phyloP scores from a whole-genome alignment of 179 eudicot genomes.

The Spinacia oleracea region DNA sequence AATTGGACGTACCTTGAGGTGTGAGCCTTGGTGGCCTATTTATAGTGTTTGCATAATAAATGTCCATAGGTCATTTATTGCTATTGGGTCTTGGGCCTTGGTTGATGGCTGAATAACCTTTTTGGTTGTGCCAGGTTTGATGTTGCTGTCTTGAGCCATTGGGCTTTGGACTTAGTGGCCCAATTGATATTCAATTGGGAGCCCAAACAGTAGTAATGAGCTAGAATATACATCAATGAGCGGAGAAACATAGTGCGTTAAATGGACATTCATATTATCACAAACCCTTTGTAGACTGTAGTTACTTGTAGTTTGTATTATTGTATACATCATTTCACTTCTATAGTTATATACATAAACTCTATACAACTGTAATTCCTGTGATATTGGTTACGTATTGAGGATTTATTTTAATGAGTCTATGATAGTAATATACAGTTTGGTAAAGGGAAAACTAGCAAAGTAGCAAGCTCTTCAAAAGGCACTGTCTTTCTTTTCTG shows the following conservation, averaged over 20 bases:
- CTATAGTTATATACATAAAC: background rate
- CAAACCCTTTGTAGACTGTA: slow-evolving; percentile 7
- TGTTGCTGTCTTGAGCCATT: too few relatives aligned
- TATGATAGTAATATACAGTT: slow-evolving; percentile 23
- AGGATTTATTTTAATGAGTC: slow-evolving; percentile 10
- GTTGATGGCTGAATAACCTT: too few relatives aligned
- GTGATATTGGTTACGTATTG: slow-evolving; percentile 1
- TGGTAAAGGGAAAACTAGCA: background rate
- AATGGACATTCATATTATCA: background rate
- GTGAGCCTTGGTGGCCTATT: too few relatives aligned
- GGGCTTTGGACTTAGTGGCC: too few relatives aligned
- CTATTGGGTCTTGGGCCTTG: too few relatives aligned
- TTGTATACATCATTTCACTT: background rate
- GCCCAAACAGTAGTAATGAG: background rate
- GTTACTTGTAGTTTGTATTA: slow-evolving; percentile 9
- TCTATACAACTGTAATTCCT: slow-evolving; percentile 2
- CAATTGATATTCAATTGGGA: too few relatives aligned
- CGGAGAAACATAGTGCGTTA: background rate
- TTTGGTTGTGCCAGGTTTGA: too few relatives aligned
- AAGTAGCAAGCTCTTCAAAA: slow-evolving; percentile 19
- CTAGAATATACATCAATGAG: background rate
- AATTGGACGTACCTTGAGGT: too few relatives aligned
- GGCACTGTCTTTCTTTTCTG: slow-evolving; percentile 39
- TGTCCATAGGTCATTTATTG: too few relatives aligned
- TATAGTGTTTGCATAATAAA: too few relatives aligned